Evolutionary conservation across 2,329 filamentous ascomycete genomes (phyloP), one percentile per base, ranked within the genome.

Genomic region (Fonsecaea monophora): DNA sequence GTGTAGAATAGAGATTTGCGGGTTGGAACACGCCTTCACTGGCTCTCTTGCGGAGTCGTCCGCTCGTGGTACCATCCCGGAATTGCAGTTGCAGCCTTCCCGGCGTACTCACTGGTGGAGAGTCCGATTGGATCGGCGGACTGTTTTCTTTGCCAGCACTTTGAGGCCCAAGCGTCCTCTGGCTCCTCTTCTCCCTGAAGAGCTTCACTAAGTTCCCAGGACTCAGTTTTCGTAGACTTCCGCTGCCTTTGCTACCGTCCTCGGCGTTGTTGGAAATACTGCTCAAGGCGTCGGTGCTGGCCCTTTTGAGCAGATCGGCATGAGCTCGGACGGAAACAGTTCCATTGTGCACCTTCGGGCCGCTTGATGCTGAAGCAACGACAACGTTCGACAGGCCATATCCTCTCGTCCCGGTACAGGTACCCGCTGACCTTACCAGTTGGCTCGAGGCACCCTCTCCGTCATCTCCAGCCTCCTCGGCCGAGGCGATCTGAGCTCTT

Each of bases 401-500:
- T 25, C 55, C 40, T 42, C 56, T 61, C 48, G 37, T 60, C 32
- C 42, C 35, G 30, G 32, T 34, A 38, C 35, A 25, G 38, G 48
- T 1, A 13, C n/a, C 42, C 2, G 12, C n/a, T 10, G 56, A 58
- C n/a, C 6, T 42, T 12, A 8, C 35, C 34, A 12, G 9, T 50
- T 9, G 10, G 18, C 21, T 9, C 3, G 45, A 42, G 18, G 18
- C 18, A 6, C 13, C 32, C 18, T 54, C 59, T n/a, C 32, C 48
- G 13, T 21, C 21, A 10, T 48, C n/a, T 18, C 8, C 4, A 15
- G 4, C 42, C 12, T 42, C 45, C 10, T 67, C 65, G 2, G 69
- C 68, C 8, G 50, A 73, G 12, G 77, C 68, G 35, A 77, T 76
- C 55, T 81, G 77, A 3, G 80, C 75, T 55, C 76, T 67, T 70